Evolutionary conservation across 345 rosid species (phyloP).

Genomic region (Salix purpurea): DNA sequence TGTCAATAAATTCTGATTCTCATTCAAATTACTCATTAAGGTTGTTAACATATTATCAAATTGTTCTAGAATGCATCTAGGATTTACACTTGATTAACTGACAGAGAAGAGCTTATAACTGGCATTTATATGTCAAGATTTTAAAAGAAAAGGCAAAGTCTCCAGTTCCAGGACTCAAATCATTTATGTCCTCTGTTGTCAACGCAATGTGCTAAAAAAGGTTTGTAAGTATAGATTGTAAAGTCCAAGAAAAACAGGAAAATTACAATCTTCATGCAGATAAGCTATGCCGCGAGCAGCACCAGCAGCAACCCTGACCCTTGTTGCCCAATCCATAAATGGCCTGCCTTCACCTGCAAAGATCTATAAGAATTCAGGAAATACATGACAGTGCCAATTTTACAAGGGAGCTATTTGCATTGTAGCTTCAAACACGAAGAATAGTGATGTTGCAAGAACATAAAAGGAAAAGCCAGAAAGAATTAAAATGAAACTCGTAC

Average conservation of each 20-base stretch:
- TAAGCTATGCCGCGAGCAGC: slow-evolving; percentile 99
- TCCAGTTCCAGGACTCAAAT: background rate
- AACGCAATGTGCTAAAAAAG: background rate
- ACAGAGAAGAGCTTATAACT: background rate
- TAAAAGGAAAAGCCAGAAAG: background rate
- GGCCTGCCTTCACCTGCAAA: slow-evolving; percentile 65
- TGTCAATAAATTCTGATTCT: background rate
- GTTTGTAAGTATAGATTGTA: background rate
- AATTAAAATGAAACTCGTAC: background rate
- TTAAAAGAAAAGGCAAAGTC: background rate
- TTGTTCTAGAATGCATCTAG: background rate
- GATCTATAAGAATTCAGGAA: slow-evolving; percentile 7
- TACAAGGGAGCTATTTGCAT: background rate
- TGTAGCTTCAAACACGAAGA: background rate
- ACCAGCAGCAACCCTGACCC: slow-evolving; percentile 88
- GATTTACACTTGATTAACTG: slow-evolving; percentile 2
- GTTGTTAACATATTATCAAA: slow-evolving; percentile 2
- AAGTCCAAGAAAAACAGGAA: slow-evolving; percentile 18
- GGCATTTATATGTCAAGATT: background rate
- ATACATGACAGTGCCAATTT: background rate
- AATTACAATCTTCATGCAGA: slow-evolving; percentile 95
- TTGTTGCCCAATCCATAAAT: slow-evolving; percentile 77
- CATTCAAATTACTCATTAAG: background rate
- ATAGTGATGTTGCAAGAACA: background rate
- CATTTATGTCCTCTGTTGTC: background rate